Base-by-base conservation (phyloP, 148 eudicot genomes). In the Linanthus parryae region DNA sequence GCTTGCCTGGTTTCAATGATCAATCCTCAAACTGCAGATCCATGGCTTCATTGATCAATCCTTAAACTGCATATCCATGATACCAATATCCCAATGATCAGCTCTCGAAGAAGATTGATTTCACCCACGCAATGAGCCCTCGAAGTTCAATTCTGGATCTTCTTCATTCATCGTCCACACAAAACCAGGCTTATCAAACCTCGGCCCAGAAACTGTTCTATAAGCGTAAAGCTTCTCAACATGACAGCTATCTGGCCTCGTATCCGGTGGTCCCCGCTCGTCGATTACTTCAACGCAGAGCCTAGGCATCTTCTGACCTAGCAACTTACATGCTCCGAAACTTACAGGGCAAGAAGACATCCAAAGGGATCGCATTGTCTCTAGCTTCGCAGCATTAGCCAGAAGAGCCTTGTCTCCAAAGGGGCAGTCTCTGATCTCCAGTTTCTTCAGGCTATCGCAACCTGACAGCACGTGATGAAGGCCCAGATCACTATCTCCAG, bases 301-400 rank as follows among this genome's bases (percentile, higher is more conserved):
- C 71, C 85, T 64, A 15, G 90, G 88, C 79, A 84, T 71, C 83
- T 72, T 87, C 78, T 62, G 75, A 31, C 82, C 81, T 19, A 92
- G 94, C 48, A 75, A 63, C 64, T 75, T 84, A 72, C 98, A 84
- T 8, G 83, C 96, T 56, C 78, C 79, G 49, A 64, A 81, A 68
- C 83, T 92, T 45, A 92, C 88, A 1, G 55, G 75, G 74, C 98
- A 92, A 35, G 89, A 68, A 45, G 98, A 91, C 98, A 91, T 91
- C 98, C 98, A 91, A 91, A 91, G 96, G 95, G 98, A 91, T 79
- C 95, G 95, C 98, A 91, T 79, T 76, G 89, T 81, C 90, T 83
- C 90, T 72, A 86, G 63, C 84, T 88, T 92, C 11, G 68, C 72
- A 41, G 90, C 87, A 59, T 92, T 87, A 24, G 68, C 80, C 72